A percentile compares a stretch with the other conserved stretches of the same genome.
These are phyloP conservation scores for Vigna angularis DNA, from an alignment of 306 rosid genomes.

Conservation along the genomic window DNA sequence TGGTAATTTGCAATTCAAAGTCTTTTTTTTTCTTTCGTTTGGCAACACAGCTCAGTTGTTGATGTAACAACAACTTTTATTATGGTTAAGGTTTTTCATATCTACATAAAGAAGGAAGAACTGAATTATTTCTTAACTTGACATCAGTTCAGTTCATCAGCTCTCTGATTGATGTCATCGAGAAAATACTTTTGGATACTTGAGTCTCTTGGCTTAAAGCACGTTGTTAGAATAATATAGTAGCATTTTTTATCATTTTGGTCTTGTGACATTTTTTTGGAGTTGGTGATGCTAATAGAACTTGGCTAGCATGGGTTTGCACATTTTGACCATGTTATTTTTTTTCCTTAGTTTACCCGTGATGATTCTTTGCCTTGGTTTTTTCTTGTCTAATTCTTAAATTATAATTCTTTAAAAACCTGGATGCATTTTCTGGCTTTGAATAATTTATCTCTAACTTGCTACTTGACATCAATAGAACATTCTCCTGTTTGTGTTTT, in stretches of 20 bases:
- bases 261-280: background rate
- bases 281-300: background rate
- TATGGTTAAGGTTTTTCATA: background rate
- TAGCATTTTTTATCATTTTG: slow-evolving; percentile 15
- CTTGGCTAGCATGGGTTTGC: background rate
- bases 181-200: background rate
- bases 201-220: background rate
- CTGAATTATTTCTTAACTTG: slow-evolving; percentile 1
- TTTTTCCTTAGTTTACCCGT: too few relatives aligned
- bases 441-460: background rate
- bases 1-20: slow-evolving; percentile 63
- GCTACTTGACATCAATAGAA: background rate
- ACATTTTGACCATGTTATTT: background rate
- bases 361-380: background rate
- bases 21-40: background rate
- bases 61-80: background rate
- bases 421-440: background rate
- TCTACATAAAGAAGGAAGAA: background rate
- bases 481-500: slow-evolving; percentile 3
- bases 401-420: background rate
- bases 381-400: background rate
- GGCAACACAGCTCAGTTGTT: background rate
- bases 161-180: background rate
- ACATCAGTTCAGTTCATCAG: too few relatives aligned
- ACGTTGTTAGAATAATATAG: slow-evolving; percentile 9